Percentiles rank a stretch among this genome's conserved stretches.
Evolutionary conservation across 345 rosid species (phyloP).

Genomic region (Pistacia integerrima): DNA sequence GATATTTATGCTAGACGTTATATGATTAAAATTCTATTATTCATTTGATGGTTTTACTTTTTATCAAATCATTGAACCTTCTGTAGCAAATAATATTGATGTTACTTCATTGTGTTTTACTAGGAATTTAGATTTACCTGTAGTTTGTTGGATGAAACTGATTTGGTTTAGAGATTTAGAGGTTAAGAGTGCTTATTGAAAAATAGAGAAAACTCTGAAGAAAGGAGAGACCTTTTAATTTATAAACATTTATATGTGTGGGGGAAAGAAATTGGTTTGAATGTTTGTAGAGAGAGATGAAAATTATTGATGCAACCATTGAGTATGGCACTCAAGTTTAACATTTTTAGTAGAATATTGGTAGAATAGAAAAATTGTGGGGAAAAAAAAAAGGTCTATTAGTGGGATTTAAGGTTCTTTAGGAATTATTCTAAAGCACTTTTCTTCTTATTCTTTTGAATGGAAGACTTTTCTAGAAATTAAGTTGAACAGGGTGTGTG

Average conservation of each 20-base stretch:
- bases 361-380: not conserved
- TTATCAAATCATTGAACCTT: not conserved
- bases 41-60: not conserved
- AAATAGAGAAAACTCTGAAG: not conserved
- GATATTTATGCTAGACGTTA: not conserved
- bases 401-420: not conserved
- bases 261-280: not conserved
- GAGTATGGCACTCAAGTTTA: not conserved
- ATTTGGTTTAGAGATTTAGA: not conserved
- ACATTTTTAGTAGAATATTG: not conserved
- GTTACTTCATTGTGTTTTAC: not conserved
- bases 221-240: not conserved
- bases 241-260: not conserved
- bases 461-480: not conserved
- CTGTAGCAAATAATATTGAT: not conserved
- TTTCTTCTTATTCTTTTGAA: not conserved
- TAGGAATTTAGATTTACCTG: slow-evolving; percentile 1
- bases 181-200: not conserved
- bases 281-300: not conserved
- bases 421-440: not conserved
- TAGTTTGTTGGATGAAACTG: not conserved
- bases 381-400: not conserved
- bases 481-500: not conserved
- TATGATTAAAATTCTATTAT: not conserved
- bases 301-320: not conserved